Evolutionary conservation across 495 filamentous ascomycete genomes (phyloP), one percentile per base, ranked within the genome.

Genomic region (Tuber borchii): DNA sequence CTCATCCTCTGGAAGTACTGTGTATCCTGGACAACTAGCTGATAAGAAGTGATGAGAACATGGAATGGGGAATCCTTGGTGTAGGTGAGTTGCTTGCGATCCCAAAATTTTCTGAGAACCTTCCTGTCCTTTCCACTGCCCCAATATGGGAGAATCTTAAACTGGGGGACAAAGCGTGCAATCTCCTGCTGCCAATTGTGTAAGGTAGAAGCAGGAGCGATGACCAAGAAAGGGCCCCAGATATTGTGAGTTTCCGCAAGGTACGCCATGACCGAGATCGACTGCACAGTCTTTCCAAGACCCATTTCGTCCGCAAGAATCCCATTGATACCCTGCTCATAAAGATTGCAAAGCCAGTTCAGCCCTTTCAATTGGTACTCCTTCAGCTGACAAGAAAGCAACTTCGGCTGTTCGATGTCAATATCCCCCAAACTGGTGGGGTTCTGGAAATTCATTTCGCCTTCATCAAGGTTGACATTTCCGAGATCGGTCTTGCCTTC

Each of bases 181-280:
- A 99, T 97, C 84, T 99, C 95, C 85, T 99, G 95, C 83, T 98
- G 93, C 95, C 95, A 99, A 80, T 99, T 99, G 89, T 99, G 95
- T 45, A 99, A 86, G 9, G 95, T 99, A 1, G 95, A 97, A 4
- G 95, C 93, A 2, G 95, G 95, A 9, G 95, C 96, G 81, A 99
- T 95, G 80, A 99, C 95, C 68, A 99, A 85, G 87, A 97, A 99
- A 1, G 95, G 95, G 45, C 95, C 95, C 95, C 95, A 99, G 83
- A 99, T 97, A 79, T 97, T 93, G 86, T 99, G 93, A 76, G 91
- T 90, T 85, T 99, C 96, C 16, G 95, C 95, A 31, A 99, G 91
- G 83, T 99, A 98, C 20, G 93, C 94, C 96, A 99, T 98, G 76
- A 99, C 96, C 4, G 95, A 98, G 75, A 99, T 99, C 9, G 94